Conservation (phyloP, 140 eudicot species). For the Bidens hawaiensis region DNA sequence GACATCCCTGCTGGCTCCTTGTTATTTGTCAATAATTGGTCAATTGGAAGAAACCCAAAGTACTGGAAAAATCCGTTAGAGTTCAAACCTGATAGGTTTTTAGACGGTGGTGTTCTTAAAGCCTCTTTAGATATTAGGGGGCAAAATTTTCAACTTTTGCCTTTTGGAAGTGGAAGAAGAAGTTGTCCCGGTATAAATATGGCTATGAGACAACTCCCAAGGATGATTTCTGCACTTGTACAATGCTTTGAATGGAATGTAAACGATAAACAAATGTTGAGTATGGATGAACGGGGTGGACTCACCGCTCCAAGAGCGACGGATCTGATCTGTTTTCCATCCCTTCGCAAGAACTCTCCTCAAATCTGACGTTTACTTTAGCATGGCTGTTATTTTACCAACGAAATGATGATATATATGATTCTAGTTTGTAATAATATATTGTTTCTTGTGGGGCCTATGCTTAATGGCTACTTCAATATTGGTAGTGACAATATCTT, state of each 20-base stretch:
- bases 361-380: neutral
- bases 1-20: too few species aligned
- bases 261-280: neutral
- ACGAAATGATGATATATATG: too few species aligned
- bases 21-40: slow-evolving; percentile 35
- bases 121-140: too few species aligned
- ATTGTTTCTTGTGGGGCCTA: too few species aligned
- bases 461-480: too few species aligned
- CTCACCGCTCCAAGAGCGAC: slow-evolving; percentile 34
- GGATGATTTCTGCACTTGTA: slow-evolving; percentile 18
- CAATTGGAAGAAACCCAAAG: slow-evolving; percentile 32
- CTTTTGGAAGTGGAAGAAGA: too few species aligned
- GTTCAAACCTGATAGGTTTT: slow-evolving; percentile 30
- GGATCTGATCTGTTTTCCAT: slow-evolving; percentile 27
- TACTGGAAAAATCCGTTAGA: slow-evolving; percentile 32
- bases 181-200: slow-evolving; percentile 36
- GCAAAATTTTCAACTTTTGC: too few species aligned
- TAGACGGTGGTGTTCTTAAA: slow-evolving; percentile 9
- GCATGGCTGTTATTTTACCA: too few species aligned
- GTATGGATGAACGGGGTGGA: slow-evolving; percentile 30
- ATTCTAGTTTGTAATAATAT: too few species aligned
- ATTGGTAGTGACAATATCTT: too few species aligned
- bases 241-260: slow-evolving; percentile 40
- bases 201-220: slow-evolving; percentile 30
- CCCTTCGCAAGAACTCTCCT: neutral